phyloP scores from a whole-genome alignment of 2,329 filamentous ascomycete genomes.

The Tothia fuscella region DNA sequence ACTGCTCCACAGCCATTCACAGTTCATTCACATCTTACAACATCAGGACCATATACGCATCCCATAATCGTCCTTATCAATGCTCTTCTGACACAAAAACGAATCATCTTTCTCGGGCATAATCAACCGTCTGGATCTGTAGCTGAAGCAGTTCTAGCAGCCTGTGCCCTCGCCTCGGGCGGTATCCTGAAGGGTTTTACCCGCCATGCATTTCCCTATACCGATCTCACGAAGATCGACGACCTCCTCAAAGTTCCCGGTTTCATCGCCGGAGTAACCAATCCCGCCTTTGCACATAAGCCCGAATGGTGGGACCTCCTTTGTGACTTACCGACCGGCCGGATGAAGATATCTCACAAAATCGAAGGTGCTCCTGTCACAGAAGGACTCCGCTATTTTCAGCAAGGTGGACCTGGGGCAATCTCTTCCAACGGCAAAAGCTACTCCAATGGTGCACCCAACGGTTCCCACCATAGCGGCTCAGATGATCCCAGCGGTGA shows the following conservation, averaged over 20 bases:
- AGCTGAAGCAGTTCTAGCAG: slow-evolving; percentile 94
- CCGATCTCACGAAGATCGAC: slow-evolving; percentile 94
- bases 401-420: slow-evolving; percentile 40
- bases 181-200: slow-evolving; percentile 90
- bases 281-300: slow-evolving; percentile 88
- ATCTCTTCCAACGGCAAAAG: slow-evolving; percentile 4
- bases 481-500: slow-evolving; percentile 68
- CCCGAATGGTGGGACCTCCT: slow-evolving; percentile 97
- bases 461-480: not conserved
- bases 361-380: slow-evolving; percentile 73
- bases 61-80: slow-evolving; percentile 93
- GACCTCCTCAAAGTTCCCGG: slow-evolving; percentile 91
- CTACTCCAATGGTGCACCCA: slow-evolving; percentile 15
- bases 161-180: slow-evolving; percentile 84
- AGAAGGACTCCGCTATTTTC: slow-evolving; percentile 78
- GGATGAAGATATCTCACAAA: slow-evolving; percentile 85
- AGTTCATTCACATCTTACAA: slow-evolving; percentile 84
- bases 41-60: slow-evolving; percentile 78
- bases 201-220: slow-evolving; percentile 93
- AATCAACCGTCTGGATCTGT: slow-evolving; percentile 93
- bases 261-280: slow-evolving; percentile 95
- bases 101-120: slow-evolving; percentile 89
- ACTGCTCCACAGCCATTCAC: slow-evolving; percentile 74
- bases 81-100: slow-evolving; percentile 88
- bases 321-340: slow-evolving; percentile 81